Evolutionary conservation across 495 filamentous ascomycete species (phyloP).

Genomic region (Aspergillus diversus): DNA sequence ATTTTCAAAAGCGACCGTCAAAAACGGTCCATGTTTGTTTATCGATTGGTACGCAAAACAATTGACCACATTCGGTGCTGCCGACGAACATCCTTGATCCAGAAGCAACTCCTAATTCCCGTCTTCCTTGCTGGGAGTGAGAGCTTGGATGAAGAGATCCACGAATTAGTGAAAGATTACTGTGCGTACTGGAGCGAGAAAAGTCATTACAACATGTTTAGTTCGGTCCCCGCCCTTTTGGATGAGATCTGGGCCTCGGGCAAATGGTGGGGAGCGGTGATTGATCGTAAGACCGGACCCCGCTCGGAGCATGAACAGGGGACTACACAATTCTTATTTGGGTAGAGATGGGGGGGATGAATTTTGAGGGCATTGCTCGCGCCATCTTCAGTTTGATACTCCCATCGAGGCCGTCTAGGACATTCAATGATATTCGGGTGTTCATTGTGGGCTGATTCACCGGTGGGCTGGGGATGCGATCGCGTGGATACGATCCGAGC

Average conservation of each 20-base stretch:
- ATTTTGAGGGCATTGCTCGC: not conserved
- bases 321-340: slow-evolving; percentile 14
- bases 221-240: slow-evolving; percentile 21
- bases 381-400: no score
- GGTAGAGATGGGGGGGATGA: slow-evolving; percentile 2
- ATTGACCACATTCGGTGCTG: slow-evolving; percentile 32
- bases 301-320: not conserved
- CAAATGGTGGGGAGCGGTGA: slow-evolving; percentile 23
- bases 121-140: slow-evolving; percentile 37
- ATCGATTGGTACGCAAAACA: slow-evolving; percentile 7
- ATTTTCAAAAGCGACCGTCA: slow-evolving; percentile 28
- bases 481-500: not conserved
- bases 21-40: not conserved
- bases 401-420: no score
- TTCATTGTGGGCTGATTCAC: not conserved
- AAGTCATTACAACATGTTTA: slow-evolving; percentile 34
- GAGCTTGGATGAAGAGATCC: slow-evolving; percentile 26
- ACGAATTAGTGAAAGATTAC: slow-evolving; percentile 25
- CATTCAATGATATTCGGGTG: no score
- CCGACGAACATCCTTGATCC: slow-evolving; percentile 27
- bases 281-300: slow-evolving; percentile 20
- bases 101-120: slow-evolving; percentile 33
- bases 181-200: slow-evolving; percentile 28
- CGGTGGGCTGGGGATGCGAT: not conserved
- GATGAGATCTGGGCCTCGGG: slow-evolving; percentile 23